Base-by-base conservation (phyloP, 2,329 filamentous ascomycete genomes). In the Capronia americana region DNA sequence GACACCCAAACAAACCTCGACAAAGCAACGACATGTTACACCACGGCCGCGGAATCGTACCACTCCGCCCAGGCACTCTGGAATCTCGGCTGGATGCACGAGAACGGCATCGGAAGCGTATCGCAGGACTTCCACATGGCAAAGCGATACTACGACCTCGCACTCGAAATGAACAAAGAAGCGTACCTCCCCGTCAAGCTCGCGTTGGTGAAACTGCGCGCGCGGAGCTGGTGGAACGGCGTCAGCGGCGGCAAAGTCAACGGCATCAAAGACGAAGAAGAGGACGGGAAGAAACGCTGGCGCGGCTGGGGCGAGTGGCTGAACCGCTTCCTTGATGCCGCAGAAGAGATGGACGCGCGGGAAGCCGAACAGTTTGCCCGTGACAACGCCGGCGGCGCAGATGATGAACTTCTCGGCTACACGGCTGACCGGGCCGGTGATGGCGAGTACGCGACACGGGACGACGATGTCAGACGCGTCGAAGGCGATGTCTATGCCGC, bases 71-170 rank as follows among this genome's bases (percentile, higher is more conserved):
- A 99, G 79, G 95, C 96, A 14, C 87, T 97, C 64, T 99, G 93
- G 87, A 98, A 99, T 74, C 83, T 99, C 14, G 96, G 95, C 4
- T 99, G 95, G 95, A 98, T 99, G 94, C 93, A 99, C 75, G 95
- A 99, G 79, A 97, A 98, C 74, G 95, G 95, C 7, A 85, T 98
- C 57, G 71, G 71, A 4, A 92, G 93, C 1, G 86, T 98, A 23
- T 90, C 91, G 62, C 95, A 99, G 76, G 95, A 99, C 76, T 99
- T 96, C 77, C 95, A 99, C 75, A 88, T 99, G 64, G 95, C 96
- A 1, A 99, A 99, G 80, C 85, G 95, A 61, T 97, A 93, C 79
- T 99, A 99, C 75, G 95, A 99, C 74, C 86, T 95, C 67, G 94
- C 95, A 0, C 82, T 97, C 32, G 92, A 93, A 74, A 93, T 94